phyloP scores from a whole-genome alignment of 306 rosid genomes.

The Vigna radiata region DNA sequence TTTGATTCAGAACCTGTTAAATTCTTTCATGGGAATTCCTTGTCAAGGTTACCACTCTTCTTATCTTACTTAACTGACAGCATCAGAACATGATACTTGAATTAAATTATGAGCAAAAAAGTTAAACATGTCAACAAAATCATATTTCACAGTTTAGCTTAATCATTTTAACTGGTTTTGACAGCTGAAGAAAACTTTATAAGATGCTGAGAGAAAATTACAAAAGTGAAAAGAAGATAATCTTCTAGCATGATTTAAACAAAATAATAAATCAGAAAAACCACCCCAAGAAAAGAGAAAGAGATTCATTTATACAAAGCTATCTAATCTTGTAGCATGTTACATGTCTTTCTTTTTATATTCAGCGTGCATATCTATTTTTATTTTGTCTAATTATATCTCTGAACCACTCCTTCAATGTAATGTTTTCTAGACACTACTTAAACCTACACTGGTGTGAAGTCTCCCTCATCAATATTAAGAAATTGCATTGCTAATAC shows the following conservation, averaged over 20 bases:
- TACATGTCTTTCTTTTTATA: not conserved
- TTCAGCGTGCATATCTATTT: not conserved
- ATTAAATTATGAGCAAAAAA: conserved; percentile 18
- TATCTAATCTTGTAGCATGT: not conserved
- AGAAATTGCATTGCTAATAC: conserved; percentile 9
- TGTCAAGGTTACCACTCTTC: conserved; percentile 23
- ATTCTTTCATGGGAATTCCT: conserved; percentile 29
- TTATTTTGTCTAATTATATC: conserved; percentile 7
- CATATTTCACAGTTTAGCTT: conserved; percentile 25
- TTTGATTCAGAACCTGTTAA: not conserved
- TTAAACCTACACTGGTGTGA: not conserved
- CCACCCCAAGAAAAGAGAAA: not conserved
- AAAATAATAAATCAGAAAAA: not conserved
- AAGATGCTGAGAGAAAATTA: not conserved
- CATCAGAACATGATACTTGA: conserved; percentile 14
- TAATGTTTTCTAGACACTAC: conserved; percentile 3
- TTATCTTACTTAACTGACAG: conserved; percentile 33
- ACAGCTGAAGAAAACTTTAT: not conserved
- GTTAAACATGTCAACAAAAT: conserved; percentile 20
- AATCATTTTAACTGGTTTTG: conserved; percentile 33
- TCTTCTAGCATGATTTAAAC: no score
- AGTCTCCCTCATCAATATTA: conserved; percentile 2
- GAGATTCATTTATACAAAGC: not conserved
- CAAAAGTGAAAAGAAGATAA: not conserved
- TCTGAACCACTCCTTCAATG: not conserved